Percentiles rank a stretch among this genome's conserved stretches.
Evolutionary conservation across 2,329 filamentous ascomycete species (phyloP).

Genomic region (Hypoxylon sp.): DNA sequence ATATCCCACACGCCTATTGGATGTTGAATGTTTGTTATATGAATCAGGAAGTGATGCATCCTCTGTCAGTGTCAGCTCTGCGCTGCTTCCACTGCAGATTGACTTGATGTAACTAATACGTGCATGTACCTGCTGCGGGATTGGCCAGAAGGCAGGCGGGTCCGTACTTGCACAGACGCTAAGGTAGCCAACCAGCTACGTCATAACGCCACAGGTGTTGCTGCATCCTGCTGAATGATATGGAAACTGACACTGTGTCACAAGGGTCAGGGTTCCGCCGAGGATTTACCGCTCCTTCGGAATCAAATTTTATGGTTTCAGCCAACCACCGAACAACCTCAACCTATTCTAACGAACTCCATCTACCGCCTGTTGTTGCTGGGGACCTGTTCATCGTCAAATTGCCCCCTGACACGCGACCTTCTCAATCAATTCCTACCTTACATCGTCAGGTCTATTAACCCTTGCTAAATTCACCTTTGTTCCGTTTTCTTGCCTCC

Average conservation of each 20-base stretch:
- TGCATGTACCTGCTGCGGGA: conserved; percentile 2
- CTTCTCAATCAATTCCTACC: conserved; percentile 24
- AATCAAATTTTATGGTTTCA: conserved; percentile 45
- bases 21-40: background rate
- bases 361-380: conserved; percentile 22
- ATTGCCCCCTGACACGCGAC: conserved; percentile 34
- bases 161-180: background rate
- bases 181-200: conserved; percentile 13
- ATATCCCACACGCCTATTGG: background rate
- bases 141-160: background rate
- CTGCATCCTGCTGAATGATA: background rate
- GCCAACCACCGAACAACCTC: conserved; percentile 40
- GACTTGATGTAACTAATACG: background rate
- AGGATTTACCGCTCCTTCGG: conserved; percentile 36
- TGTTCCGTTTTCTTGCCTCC: conserved; percentile 21
- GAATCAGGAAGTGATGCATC: background rate
- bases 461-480: conserved; percentile 3
- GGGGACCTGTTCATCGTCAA: conserved; percentile 36
- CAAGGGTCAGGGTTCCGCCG: conserved; percentile 32
- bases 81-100: background rate
- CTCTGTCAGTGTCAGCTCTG: background rate
- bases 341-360: conserved; percentile 20
- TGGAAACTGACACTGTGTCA: conserved; percentile 25
- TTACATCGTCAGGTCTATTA: conserved; percentile 36
- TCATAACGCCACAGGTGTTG: conserved; percentile 22